Percentiles rank a stretch among this genome's conserved stretches.
phyloP scores from a whole-genome alignment of 2,329 filamentous ascomycete species.

The Colletotrichum lindemuthianum region DNA sequence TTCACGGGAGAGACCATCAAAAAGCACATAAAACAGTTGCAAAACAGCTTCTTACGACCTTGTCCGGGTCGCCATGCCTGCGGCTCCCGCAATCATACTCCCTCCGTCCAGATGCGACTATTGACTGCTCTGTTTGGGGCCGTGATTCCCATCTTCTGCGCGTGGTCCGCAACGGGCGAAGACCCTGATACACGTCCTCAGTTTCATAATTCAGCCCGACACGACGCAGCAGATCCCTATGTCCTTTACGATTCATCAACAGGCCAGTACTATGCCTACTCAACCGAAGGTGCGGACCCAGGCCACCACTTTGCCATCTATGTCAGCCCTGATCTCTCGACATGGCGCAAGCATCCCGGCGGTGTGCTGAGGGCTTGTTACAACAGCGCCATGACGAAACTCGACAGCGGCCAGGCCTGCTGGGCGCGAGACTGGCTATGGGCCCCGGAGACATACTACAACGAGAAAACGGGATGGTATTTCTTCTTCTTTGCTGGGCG shows the following conservation, averaged over 20 bases:
- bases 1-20: too few species aligned
- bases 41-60: too few species aligned
- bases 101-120: conserved; percentile 1
- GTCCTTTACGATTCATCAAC: conserved; percentile 45
- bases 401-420: conserved; percentile 46
- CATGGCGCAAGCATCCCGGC: conserved; percentile 46
- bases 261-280: conserved; percentile 47
- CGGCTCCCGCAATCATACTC: too few species aligned
- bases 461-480: conserved; percentile 49
- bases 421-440: conserved; percentile 50
- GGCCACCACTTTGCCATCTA: conserved; percentile 48
- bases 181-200: conserved; percentile 36
- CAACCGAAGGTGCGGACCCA: conserved; percentile 47
- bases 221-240: conserved; percentile 46
- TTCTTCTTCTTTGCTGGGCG: conserved; percentile 50
- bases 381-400: conserved; percentile 41
- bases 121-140: not conserved
- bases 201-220: conserved; percentile 47
- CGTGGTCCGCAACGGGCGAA: not conserved
- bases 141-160: not conserved
- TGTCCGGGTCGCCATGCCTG: too few species aligned
- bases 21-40: too few species aligned
- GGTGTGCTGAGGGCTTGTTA: conserved; percentile 47
- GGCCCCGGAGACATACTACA: conserved; percentile 50
- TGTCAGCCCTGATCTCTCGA: conserved; percentile 48